Conservation (phyloP, 1,284 basidiomycete species). For the Pseudozyma thailandica region DNA sequence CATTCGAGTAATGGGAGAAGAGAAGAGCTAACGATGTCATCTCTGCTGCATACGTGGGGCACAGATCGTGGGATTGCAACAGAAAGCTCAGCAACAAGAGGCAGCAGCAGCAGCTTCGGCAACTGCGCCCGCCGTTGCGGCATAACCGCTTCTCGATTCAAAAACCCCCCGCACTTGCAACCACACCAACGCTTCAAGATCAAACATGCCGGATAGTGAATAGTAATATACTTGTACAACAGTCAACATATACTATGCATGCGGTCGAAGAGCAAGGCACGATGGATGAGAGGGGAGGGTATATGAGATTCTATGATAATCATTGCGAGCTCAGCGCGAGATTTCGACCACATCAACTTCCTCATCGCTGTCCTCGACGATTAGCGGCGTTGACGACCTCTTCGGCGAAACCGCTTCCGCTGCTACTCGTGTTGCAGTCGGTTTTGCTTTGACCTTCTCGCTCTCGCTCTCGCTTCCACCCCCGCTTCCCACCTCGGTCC, state of each 20-base stretch:
- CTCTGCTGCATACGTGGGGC: not conserved
- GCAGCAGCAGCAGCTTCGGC: constrained; percentile 9
- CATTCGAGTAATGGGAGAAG: not conserved
- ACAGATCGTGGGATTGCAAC: constrained; percentile 53
- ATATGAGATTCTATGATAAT: too few relatives aligned
- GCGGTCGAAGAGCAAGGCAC: too few relatives aligned
- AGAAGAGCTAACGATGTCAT: constrained; percentile 3
- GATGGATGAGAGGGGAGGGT: not conserved
- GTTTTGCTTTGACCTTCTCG: not conserved
- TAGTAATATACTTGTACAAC: constrained; percentile 18
- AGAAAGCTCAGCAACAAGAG: constrained; percentile 50
- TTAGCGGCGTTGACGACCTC: not conserved
- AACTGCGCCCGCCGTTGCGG: constrained; percentile 7
- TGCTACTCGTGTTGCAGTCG: not conserved
- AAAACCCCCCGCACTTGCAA: too few relatives aligned
- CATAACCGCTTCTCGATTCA: constrained; percentile 5
- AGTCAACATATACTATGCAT: constrained; percentile 4
- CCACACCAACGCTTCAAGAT: not conserved
- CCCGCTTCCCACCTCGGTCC: constrained; percentile 8
- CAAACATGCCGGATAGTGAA: not conserved
- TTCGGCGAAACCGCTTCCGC: not conserved
- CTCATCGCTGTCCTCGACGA: constrained; percentile 14
- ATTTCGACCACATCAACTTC: constrained; percentile 33
- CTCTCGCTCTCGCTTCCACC: not conserved
- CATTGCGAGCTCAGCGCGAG: constrained; percentile 5